Percentiles rank a stretch among this genome's conserved stretches.
Evolutionary conservation across 2,329 filamentous ascomycete genomes (phyloP).

Genomic region (Trichoderma oligosporum): DNA sequence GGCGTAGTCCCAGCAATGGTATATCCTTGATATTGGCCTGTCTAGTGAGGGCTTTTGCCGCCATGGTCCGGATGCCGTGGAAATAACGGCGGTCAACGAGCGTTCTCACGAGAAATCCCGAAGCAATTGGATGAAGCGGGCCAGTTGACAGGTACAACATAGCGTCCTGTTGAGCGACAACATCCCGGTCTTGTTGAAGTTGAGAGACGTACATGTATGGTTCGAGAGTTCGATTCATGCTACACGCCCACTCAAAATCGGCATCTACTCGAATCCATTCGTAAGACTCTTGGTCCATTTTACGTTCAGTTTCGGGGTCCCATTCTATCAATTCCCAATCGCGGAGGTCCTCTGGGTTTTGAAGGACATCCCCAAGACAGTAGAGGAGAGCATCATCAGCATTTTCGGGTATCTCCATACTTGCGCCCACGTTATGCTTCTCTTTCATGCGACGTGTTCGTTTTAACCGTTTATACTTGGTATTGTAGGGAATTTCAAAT

Average conservation of each 20-base stretch:
- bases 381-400: constrained; percentile 84
- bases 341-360: constrained; percentile 72
- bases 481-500: constrained; percentile 97
- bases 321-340: constrained; percentile 87
- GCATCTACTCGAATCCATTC: constrained; percentile 98
- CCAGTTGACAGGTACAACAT: constrained; percentile 67
- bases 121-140: constrained; percentile 74
- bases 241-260: constrained; percentile 96
- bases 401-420: constrained; percentile 56
- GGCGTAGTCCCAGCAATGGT: constrained; percentile 74
- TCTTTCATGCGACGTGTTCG: constrained; percentile 79
- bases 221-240: constrained; percentile 75
- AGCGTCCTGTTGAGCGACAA: constrained; percentile 78
- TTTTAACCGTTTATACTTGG: constrained; percentile 97
- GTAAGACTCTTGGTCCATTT: constrained; percentile 94
- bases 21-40: constrained; percentile 65
- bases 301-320: constrained; percentile 80
- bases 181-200: constrained; percentile 92
- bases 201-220: constrained; percentile 98
- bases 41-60: constrained; percentile 71
- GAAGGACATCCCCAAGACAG: constrained; percentile 85
- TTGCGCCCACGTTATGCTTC: constrained; percentile 55
- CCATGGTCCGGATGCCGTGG: constrained; percentile 84
- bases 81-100: constrained; percentile 91
- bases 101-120: constrained; percentile 84